Base-by-base conservation (phyloP, 2,329 filamentous ascomycete species). In the Nigrospora osmanthi region DNA sequence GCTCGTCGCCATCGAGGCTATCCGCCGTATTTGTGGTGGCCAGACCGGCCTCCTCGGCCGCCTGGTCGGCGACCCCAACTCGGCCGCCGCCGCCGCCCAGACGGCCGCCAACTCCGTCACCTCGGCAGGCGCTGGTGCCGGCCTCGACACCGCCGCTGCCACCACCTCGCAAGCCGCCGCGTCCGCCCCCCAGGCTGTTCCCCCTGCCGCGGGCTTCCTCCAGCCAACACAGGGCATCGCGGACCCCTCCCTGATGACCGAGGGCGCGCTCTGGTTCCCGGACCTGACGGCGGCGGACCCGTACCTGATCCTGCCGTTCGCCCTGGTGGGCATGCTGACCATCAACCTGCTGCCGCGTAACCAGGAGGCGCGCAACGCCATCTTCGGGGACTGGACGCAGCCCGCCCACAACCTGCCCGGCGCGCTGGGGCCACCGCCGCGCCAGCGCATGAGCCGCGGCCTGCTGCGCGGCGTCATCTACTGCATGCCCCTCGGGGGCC, bases 181-280 rank as follows among this genome's bases (percentile, higher is more conserved):
- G 2, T 33, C 43, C 11, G 48, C 48, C 17, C 23, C 45, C 35
- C 39, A 19, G 16, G 42, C 55, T 3, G 35, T 13, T 49, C 58
- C n/a, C 49, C 5, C 5, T 7, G 23, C 23, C 23, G 23, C 23
- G 23, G 23, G 23, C 23, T 28, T 28, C 23, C 23, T 28, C 23
- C 46, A 33, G 14, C 47, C 40, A 44, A 35, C 40, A 6, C 38
- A 33, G 6, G n/a, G 48, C 30, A 42, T 47, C n/a, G 48, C 52
- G 13, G 64, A 74, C 37, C 58, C 65, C 3, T 64, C 66, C 1
- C 54, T 81, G n/a, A 54, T 63, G 1, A 64, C 70, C 0, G 76
- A 72, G 6, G 76, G 77, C 23, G 68, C 65, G 35, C 62, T 80
- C 14, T 80, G 77, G 76, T 78, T 80, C 52, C 62, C 67, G 2